These are phyloP conservation scores for Monocercomonoides exilis DNA, from an alignment of 78 protist species.

Conservation along the genomic window DNA sequence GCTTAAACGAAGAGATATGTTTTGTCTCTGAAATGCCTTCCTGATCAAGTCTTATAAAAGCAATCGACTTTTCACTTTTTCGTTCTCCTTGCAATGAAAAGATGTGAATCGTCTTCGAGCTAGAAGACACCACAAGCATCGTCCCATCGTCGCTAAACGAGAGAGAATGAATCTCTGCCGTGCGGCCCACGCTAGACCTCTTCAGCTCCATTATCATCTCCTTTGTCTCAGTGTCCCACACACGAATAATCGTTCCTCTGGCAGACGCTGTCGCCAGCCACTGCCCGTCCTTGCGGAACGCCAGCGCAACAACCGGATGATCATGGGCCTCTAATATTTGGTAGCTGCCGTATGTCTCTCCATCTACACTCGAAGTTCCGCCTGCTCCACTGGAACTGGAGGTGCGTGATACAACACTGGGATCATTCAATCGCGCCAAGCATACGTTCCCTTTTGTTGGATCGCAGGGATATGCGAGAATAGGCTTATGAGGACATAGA, in stretches of 20 bases:
- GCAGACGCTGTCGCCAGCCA: background rate
- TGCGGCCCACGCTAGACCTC: background rate
- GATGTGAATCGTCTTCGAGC: background rate
- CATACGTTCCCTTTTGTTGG: background rate
- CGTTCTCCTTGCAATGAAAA: background rate
- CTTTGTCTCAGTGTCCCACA: background rate
- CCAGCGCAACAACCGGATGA: background rate
- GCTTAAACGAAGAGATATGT: background rate
- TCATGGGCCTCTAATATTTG: background rate
- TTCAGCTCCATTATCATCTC: background rate
- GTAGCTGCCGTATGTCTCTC: background rate
- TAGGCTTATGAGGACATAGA: background rate
- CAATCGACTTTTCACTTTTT: background rate
- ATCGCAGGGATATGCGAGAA: background rate
- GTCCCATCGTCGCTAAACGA: background rate
- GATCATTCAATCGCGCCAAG: background rate
- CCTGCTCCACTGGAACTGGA: background rate
- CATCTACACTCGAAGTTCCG: background rate
- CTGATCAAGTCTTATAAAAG: background rate
- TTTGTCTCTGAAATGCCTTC: background rate
- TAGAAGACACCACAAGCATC: background rate
- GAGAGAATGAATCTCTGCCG: background rate
- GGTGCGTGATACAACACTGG: background rate
- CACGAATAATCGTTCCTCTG: background rate
- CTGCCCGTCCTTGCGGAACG: background rate